Percentiles rank a stretch among this genome's conserved stretches.
These are phyloP conservation scores for Hirsutella rhossiliensis DNA, from an alignment of 2,329 filamentous ascomycete genomes.

Conservation along the genomic window DNA sequence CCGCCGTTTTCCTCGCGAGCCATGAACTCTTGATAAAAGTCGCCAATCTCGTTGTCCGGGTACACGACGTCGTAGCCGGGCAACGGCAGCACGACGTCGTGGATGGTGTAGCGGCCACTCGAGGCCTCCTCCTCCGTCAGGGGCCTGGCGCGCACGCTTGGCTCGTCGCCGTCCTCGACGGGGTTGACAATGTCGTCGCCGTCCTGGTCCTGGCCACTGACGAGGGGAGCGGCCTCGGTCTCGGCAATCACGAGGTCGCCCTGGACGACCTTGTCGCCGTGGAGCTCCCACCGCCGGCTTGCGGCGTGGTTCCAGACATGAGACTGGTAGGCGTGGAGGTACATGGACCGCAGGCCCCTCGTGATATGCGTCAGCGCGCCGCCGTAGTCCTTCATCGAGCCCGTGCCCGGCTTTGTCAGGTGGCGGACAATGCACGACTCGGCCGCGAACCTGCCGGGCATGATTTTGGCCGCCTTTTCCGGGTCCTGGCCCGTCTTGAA, in stretches of 20 bases:
- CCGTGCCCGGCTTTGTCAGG: slow-evolving; percentile 39
- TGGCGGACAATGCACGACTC: slow-evolving; percentile 72
- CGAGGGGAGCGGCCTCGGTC: slow-evolving; percentile 12
- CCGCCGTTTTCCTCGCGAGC: slow-evolving; percentile 60
- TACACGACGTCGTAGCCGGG: slow-evolving; percentile 87
- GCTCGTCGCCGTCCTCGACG: slow-evolving; percentile 28
- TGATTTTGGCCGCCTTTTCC: slow-evolving; percentile 47
- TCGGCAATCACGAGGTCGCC: slow-evolving; percentile 68
- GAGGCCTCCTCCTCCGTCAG: slow-evolving; percentile 67
- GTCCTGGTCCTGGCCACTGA: slow-evolving; percentile 52
- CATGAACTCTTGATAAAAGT: slow-evolving; percentile 84
- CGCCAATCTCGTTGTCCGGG: slow-evolving; percentile 70
- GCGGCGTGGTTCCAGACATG: slow-evolving; percentile 85
- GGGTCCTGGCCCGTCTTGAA: slow-evolving; percentile 54
- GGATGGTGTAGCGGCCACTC: slow-evolving; percentile 66
- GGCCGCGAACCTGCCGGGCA: slow-evolving; percentile 74
- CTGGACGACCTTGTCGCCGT: slow-evolving; percentile 61
- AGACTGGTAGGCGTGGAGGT: slow-evolving; percentile 93
- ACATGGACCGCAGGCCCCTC: slow-evolving; percentile 79
- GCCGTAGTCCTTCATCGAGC: slow-evolving; percentile 55
- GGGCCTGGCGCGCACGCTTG: slow-evolving; percentile 48
- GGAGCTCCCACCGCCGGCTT: slow-evolving; percentile 66
- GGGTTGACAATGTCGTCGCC: slow-evolving; percentile 30
- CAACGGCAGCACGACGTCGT: slow-evolving; percentile 83
- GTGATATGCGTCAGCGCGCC: slow-evolving; percentile 74